Evolutionary conservation across 257 asterid genomes (phyloP).

Genomic region (Solanum piurae): DNA sequence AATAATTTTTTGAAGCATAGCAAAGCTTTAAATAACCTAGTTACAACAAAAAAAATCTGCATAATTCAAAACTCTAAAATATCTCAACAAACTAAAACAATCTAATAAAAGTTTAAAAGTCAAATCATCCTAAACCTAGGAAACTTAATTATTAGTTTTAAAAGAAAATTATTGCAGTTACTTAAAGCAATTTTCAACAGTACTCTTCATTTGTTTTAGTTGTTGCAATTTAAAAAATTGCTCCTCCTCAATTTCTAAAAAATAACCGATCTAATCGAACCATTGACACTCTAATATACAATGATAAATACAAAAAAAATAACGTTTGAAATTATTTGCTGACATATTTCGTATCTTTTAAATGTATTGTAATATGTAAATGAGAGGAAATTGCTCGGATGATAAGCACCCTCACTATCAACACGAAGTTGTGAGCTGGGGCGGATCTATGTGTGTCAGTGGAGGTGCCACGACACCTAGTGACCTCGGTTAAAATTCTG

Average conservation of each 20-base stretch:
- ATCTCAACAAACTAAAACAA: neutral
- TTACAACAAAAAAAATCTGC: neutral
- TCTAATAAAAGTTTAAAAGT: neutral
- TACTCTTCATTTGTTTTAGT: neutral
- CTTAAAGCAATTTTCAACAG: neutral
- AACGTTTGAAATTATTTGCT: too few species aligned
- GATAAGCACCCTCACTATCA: neutral
- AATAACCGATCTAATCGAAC: too few species aligned
- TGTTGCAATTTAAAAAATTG: neutral
- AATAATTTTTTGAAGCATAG: neutral
- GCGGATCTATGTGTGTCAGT: neutral
- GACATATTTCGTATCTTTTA: neutral
- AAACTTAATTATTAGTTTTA: too few species aligned
- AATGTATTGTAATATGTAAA: neutral
- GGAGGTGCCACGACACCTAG: too few species aligned
- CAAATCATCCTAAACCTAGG: neutral
- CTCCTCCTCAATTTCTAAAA: neutral
- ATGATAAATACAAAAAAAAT: too few species aligned
- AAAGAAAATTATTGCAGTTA: neutral
- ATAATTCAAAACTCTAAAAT: neutral
- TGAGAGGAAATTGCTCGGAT: neutral
- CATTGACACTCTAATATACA: too few species aligned
- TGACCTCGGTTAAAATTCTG: too few species aligned
- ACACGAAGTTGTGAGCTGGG: too few species aligned
- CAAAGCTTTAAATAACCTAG: neutral